Percentiles rank a stretch among this genome's conserved stretches.
Evolutionary conservation across 78 protist genomes (phyloP).

Genomic region (Tieghemostelium lacteum): DNA sequence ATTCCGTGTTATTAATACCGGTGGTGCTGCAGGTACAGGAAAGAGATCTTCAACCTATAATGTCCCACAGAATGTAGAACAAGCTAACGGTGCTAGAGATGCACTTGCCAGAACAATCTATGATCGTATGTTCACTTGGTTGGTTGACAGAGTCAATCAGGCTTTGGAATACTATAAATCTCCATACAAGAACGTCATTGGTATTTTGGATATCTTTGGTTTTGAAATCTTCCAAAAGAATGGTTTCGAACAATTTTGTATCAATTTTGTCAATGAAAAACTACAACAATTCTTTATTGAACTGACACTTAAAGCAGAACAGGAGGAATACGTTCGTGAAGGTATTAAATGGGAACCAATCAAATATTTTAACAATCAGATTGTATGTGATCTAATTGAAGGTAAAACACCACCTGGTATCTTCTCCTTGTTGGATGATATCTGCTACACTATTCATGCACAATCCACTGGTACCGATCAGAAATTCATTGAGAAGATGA

Average conservation of each 20-base stretch:
- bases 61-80: slow-evolving; percentile 84
- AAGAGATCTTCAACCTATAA: slow-evolving; percentile 82
- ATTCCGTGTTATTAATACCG: slow-evolving; percentile 79
- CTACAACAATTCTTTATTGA: slow-evolving; percentile 89
- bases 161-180: slow-evolving; percentile 70
- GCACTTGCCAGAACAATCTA: slow-evolving; percentile 92
- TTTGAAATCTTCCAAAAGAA: slow-evolving; percentile 92
- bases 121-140: slow-evolving; percentile 88
- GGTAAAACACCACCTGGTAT: slow-evolving; percentile 91
- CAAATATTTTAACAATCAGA: slow-evolving; percentile 92
- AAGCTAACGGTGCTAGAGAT: slow-evolving; percentile 88
- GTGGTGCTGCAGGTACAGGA: slow-evolving; percentile 79
- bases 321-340: slow-evolving; percentile 92
- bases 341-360: slow-evolving; percentile 95
- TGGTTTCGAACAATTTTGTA: slow-evolving; percentile 95
- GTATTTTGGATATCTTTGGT: slow-evolving; percentile 95
- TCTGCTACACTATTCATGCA: slow-evolving; percentile 91
- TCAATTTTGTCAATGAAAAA: slow-evolving; percentile 93
- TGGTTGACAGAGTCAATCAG: slow-evolving; percentile 86
- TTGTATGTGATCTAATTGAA: slow-evolving; percentile 95
- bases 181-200: slow-evolving; percentile 71
- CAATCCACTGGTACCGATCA: slow-evolving; percentile 89
- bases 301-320: slow-evolving; percentile 92
- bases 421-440: slow-evolving; percentile 91
- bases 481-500: slow-evolving; percentile 86